These are phyloP conservation scores for Puccinia novopanici DNA, from an alignment of 1,284 basidiomycete genomes.

Conservation along the genomic window DNA sequence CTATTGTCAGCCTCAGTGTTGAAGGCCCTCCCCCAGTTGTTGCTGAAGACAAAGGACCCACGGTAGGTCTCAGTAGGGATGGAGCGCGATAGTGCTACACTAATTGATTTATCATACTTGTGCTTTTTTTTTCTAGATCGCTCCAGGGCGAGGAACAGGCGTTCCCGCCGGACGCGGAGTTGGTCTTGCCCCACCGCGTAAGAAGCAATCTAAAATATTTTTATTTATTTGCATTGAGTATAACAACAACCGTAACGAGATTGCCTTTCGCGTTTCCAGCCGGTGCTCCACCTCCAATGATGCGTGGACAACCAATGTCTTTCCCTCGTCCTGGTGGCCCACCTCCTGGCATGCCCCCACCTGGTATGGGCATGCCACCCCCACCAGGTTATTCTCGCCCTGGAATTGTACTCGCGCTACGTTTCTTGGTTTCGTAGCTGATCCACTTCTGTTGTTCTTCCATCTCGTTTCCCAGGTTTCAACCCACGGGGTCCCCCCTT, in stretches of 20 bases:
- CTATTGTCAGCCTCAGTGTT: conserved; percentile 89
- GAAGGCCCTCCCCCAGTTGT: conserved; percentile 92
- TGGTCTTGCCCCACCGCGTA: conserved; percentile 89
- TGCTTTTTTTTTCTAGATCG: conserved; percentile 65
- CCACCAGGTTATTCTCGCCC: conserved; percentile 14
- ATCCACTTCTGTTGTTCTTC: conserved; percentile 62
- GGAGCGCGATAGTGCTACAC: neutral
- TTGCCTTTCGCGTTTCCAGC: conserved; percentile 53
- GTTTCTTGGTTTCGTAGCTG: conserved; percentile 76
- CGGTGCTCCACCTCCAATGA: conserved; percentile 58
- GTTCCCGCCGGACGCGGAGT: conserved; percentile 95
- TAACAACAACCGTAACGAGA: conserved; percentile 40
- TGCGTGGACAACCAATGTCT: conserved; percentile 79
- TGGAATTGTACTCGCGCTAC: conserved; percentile 59
- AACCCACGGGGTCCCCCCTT: conserved; percentile 45
- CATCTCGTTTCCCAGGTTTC: conserved; percentile 17
- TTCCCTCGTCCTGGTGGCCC: conserved; percentile 69
- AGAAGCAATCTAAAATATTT: conserved; percentile 57
- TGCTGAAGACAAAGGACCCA: conserved; percentile 83
- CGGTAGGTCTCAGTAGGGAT: conserved; percentile 60
- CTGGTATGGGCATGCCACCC: conserved; percentile 57
- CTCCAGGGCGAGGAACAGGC: conserved; percentile 86
- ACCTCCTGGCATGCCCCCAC: conserved; percentile 61
- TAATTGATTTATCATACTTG: conserved; percentile 36
- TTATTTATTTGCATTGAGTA: conserved; percentile 54